phyloP scores from a whole-genome alignment of 225 moss, liverwort and hornwort species.

The Polytrichum commune region DNA sequence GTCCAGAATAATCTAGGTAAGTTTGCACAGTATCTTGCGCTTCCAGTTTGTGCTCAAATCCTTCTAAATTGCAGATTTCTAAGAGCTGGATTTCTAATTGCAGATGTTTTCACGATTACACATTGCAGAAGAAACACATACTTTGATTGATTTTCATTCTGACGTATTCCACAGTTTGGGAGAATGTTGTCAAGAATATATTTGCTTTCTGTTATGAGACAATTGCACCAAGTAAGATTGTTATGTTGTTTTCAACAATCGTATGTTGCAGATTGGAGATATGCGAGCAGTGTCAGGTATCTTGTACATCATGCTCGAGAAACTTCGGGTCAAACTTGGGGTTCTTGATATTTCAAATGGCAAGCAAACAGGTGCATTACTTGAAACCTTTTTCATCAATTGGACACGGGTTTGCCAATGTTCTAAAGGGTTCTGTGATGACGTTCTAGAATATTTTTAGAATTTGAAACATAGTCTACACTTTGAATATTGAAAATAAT shows the following conservation, averaged over 20 bases:
- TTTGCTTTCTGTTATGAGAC: background rate
- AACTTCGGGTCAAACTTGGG: constrained; percentile 26
- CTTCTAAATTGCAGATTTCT: too few relatives aligned
- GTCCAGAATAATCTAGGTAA: too few relatives aligned
- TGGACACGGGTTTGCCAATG: background rate
- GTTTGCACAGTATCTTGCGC: too few relatives aligned
- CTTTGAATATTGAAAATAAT: background rate
- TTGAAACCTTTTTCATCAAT: too few relatives aligned
- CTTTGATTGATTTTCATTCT: too few relatives aligned
- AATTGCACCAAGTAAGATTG: background rate
- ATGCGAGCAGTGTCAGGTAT: constrained; percentile 7
- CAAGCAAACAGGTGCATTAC: constrained; percentile 13
- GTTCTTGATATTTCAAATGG: constrained; percentile 33
- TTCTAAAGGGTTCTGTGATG: background rate
- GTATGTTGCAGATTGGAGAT: constrained; percentile 17
- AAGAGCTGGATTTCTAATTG: too few relatives aligned
- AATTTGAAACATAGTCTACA: background rate
- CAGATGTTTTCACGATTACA: too few relatives aligned
- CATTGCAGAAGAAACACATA: too few relatives aligned
- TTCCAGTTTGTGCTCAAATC: too few relatives aligned
- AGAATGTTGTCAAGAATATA: too few relatives aligned
- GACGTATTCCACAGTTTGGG: too few relatives aligned
- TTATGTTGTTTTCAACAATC: background rate
- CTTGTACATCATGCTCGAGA: constrained; percentile 3
- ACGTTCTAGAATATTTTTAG: background rate